phyloP scores from a whole-genome alignment of 192 early-diverging fungal species.

The Coemansia sp. region DNA sequence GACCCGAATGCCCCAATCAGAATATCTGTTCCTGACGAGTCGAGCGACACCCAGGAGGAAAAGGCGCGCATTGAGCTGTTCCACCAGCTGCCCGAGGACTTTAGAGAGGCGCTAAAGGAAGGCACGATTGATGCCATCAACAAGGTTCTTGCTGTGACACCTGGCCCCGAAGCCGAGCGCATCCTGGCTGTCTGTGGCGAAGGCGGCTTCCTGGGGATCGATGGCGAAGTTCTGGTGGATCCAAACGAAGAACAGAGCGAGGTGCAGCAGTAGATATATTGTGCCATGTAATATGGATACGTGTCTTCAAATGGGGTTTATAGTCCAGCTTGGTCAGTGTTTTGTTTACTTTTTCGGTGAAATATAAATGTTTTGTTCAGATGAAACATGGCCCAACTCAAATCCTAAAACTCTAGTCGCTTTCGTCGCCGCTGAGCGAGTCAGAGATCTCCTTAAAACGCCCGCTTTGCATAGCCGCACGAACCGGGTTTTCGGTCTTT shows the following conservation, averaged over 20 bases:
- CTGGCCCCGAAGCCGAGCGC: constrained; percentile 71
- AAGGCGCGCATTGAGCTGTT: constrained; percentile 70
- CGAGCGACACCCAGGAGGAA: constrained; percentile 49
- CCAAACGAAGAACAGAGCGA: constrained; percentile 30
- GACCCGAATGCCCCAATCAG: constrained; percentile 69
- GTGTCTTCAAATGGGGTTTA: not conserved
- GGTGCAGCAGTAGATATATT: not conserved
- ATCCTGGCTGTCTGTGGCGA: constrained; percentile 72
- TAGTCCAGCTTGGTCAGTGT: not conserved
- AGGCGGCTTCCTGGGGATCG: constrained; percentile 64
- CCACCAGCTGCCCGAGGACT: constrained; percentile 62
- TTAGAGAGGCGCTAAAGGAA: constrained; percentile 73
- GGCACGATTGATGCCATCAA: constrained; percentile 84
- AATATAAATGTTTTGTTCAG: not conserved
- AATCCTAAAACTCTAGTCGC: not conserved
- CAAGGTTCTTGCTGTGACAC: constrained; percentile 67
- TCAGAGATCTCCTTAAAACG: constrained; percentile 35
- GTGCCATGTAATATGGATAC: not conserved
- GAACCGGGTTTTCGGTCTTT: constrained; percentile 71
- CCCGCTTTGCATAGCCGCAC: constrained; percentile 57
- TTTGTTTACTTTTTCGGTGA: not conserved
- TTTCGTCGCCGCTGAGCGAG: not conserved
- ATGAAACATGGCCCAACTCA: no score
- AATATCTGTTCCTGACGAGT: constrained; percentile 64
- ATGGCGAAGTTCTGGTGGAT: constrained; percentile 48